Evolutionary conservation across 805 yeast species (phyloP), one percentile per base, ranked within the genome.

Genomic region (Starmerella scarabaei): DNA sequence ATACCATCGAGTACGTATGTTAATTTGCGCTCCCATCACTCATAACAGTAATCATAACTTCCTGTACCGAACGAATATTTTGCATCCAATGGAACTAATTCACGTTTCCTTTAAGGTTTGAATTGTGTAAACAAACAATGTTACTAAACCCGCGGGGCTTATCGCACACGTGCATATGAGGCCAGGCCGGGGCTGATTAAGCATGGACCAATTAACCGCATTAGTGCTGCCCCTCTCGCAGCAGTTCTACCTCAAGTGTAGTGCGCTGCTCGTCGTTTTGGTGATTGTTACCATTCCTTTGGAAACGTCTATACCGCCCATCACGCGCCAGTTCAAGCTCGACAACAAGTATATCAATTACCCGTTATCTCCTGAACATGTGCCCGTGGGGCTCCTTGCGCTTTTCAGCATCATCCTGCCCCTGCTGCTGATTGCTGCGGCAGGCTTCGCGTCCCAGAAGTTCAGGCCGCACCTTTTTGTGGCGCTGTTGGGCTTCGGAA

Each of bases 281-380:
- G 14, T 44, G 6, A 15, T 48, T 16, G 21, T 43, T 5, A 37
- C 47, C 2, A 5, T 47, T 5, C 54, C 54, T 12, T 44, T 52
- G 15, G 55, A 53, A 44, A 16, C 33, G 24, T 21, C 34, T 11
- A 14, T 43, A 12, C 43, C 28, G 33, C 95, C 95, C 1, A 80
- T 80, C 55, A 73, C 82, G 55, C 68, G 94, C 52, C 83, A 78
- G 52, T 88, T 88, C 56, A 69, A 65, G 37, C 60, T 86, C 40
- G 75, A 76, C 54, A 95, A 88, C 61, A 56, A 75, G 31, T 71
- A 88, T 0, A 72, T 88, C 30, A 73, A 77, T 37, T 93, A 83
- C 58, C 95, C 96, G 1, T 76, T 71, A 57, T 80, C 93, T 0
- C 73, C 71, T 35, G 93, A 88, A 59, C 67, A 81, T 19, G 93